Percentiles rank a stretch among this genome's conserved stretches.
Conservation (phyloP, 2,329 filamentous ascomycete species). For the Ophiostoma ips region DNA sequence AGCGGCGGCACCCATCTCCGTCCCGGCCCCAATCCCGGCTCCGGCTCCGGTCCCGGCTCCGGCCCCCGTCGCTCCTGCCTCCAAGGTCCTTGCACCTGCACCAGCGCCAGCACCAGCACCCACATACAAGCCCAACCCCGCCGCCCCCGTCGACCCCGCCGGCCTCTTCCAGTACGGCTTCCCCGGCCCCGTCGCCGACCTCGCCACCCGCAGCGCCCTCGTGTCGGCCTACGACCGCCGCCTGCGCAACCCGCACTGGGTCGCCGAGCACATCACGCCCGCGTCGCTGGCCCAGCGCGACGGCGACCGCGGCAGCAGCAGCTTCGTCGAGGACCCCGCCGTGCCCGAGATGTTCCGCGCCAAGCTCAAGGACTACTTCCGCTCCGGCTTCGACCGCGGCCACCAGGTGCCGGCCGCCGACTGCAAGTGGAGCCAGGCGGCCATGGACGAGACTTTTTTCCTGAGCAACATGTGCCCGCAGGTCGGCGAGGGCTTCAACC, state of each 20-base stretch:
- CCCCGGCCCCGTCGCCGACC: slow-evolving; percentile 76
- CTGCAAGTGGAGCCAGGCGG: slow-evolving; percentile 83
- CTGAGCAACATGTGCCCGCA: slow-evolving; percentile 97
- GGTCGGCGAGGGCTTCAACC: slow-evolving; percentile 95
- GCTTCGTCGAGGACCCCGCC: slow-evolving; percentile 65
- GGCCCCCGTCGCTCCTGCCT: slow-evolving; percentile 35
- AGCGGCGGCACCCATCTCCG: slow-evolving; percentile 19
- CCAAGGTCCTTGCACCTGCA: slow-evolving; percentile 33
- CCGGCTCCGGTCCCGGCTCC: slow-evolving; percentile 19
- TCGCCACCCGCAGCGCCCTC: slow-evolving; percentile 62
- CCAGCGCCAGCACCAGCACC: slow-evolving; percentile 20
- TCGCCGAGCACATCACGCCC: slow-evolving; percentile 89
- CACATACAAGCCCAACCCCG: too few species aligned
- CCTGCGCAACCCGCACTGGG: slow-evolving; percentile 86
- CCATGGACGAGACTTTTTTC: slow-evolving; percentile 91
- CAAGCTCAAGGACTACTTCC: slow-evolving; percentile 84
- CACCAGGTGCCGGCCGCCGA: slow-evolving; percentile 96
- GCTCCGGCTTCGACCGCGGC: slow-evolving; percentile 86
- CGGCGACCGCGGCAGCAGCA: slow-evolving; percentile 72
- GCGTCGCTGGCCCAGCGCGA: slow-evolving; percentile 60
- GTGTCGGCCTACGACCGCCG: slow-evolving; percentile 84
- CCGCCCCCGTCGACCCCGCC: slow-evolving; percentile 53
- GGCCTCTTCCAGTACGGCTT: slow-evolving; percentile 81
- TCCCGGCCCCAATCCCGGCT: background rate
- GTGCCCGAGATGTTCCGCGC: slow-evolving; percentile 83